Base-by-base conservation (phyloP, 768 basidiomycete species). In the Calocybe indica region DNA sequence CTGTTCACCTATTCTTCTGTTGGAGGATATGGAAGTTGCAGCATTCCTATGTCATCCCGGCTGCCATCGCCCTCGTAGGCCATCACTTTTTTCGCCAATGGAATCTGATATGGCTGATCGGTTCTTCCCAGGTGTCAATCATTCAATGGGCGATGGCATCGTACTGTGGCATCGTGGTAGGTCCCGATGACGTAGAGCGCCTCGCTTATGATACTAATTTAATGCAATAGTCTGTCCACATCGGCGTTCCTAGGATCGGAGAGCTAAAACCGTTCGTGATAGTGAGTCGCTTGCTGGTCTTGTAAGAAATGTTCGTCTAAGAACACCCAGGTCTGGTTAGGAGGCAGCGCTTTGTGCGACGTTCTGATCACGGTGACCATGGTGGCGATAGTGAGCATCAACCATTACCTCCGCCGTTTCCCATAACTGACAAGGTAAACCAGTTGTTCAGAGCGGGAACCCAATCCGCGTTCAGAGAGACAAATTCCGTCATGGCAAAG, bases 321-420 rank as follows among this genome's bases (percentile, higher is more conserved):
- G 1, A 14, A 11, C 22, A 13, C 32, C 29, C 41, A 60, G 58
- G 40, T 57, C 11, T 66, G 64, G 62, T 49, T 66, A 8, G 52
- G 53, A 1, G 51, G 55, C 5, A 61, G 59, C 39, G 51, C 55
- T 40, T 47, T 58, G 13, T 54, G 56, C 9, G 58, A 63, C 44
- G 36, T 62, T 3, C 43, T 64, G 11, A 59, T 66, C 29, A 55
- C 62, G 2, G 52, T 36, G 4, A 52, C 56, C 29, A 59, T 64
- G 55, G 43, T 60, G 29, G 52, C 47, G 40, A 57, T 62, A 35
- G 64, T 64, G 33, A 37, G 61, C 48, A 3, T 6, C n/a, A 30
- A 5, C 8, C 29, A 12, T 30, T 40, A 14, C 11, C n/a, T 14
- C 31, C 22, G 11, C 14, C 22, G 15, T 5, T 14, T 34, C 7